Percentiles rank a stretch among this genome's conserved stretches.
phyloP scores from a whole-genome alignment of 345 rosid genomes.

The Arabidopsis arenosa region DNA sequence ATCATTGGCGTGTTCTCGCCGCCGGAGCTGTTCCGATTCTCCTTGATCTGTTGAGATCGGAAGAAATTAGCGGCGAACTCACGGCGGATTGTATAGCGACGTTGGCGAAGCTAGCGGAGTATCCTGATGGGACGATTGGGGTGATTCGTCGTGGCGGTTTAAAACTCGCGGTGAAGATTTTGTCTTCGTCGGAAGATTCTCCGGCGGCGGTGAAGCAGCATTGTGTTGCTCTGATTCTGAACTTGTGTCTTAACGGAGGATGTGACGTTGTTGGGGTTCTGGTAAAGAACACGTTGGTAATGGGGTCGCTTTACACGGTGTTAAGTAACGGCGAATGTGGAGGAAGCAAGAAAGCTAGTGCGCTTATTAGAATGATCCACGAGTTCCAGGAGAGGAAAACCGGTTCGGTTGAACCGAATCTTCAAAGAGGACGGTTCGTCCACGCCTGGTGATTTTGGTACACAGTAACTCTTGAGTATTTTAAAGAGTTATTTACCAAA shows the following conservation, averaged over 20 bases:
- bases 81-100: slow-evolving; percentile 67
- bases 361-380: slow-evolving; percentile 71
- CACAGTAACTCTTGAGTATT: slow-evolving; percentile 30
- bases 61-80: slow-evolving; percentile 54
- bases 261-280: slow-evolving; percentile 48
- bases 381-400: slow-evolving; percentile 61
- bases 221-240: slow-evolving; percentile 58
- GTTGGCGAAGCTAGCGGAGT: slow-evolving; percentile 60
- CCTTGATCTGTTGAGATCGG: slow-evolving; percentile 47
- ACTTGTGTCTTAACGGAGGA: slow-evolving; percentile 59
- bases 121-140: slow-evolving; percentile 53
- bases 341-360: slow-evolving; percentile 74
- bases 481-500: slow-evolving; percentile 34
- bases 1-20: slow-evolving; percentile 56
- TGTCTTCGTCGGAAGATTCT: slow-evolving; percentile 47
- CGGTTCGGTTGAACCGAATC: slow-evolving; percentile 43
- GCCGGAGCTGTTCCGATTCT: slow-evolving; percentile 64
- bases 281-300: slow-evolving; percentile 57
- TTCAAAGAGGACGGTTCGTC: slow-evolving; percentile 58
- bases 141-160: slow-evolving; percentile 57
- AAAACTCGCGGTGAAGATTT: slow-evolving; percentile 44
- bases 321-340: slow-evolving; percentile 68
- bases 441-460: slow-evolving; percentile 57
- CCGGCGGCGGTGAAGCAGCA: slow-evolving; percentile 59
- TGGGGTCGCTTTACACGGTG: slow-evolving; percentile 69